phyloP scores from a whole-genome alignment of 2,329 filamentous ascomycete genomes.

The Stachybotrys chlorohalonatus region DNA sequence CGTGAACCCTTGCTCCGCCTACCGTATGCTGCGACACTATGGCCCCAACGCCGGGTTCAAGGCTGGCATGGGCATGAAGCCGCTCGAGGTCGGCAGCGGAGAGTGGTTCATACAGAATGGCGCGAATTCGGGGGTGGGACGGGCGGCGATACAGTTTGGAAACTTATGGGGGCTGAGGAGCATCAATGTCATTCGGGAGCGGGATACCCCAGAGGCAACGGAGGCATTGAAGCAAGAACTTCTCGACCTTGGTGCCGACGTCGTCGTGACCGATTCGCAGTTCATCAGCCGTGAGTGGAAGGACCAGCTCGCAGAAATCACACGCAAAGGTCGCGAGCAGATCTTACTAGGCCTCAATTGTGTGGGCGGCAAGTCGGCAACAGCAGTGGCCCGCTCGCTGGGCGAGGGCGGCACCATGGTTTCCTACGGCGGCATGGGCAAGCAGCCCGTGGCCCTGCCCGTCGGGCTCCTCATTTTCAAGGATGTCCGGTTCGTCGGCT shows the following conservation, averaged over 20 bases:
- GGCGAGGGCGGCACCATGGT: conserved; percentile 65
- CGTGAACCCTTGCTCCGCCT: conserved; percentile 91
- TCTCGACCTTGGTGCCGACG: conserved; percentile 42
- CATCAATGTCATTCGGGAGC: conserved; percentile 78
- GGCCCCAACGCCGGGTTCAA: conserved; percentile 36
- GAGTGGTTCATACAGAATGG: conserved; percentile 98
- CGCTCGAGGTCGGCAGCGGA: conserved; percentile 40
- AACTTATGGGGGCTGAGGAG: conserved; percentile 80
- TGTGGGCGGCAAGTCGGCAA: conserved; percentile 80
- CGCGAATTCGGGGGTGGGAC: conserved; percentile 86
- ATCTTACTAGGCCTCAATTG: conserved; percentile 83
- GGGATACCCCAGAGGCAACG: conserved; percentile 56
- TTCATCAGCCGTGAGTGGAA: conserved; percentile 51
- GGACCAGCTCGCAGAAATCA: conserved; percentile 53
- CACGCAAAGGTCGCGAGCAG: conserved; percentile 59
- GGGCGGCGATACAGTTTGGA: conserved; percentile 83
- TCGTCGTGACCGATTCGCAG: conserved; percentile 48
- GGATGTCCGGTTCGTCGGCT: conserved; percentile 79
- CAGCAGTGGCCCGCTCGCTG: conserved; percentile 67
- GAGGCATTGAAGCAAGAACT: conserved; percentile 47
- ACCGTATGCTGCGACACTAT: conserved; percentile 84
- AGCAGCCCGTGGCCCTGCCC: conserved; percentile 73
- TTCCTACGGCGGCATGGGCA: conserved; percentile 93
- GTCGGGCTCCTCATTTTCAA: conserved; percentile 89
- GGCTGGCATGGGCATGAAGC: conserved; percentile 34